Evolutionary conservation across 495 filamentous ascomycete genomes (phyloP), one percentile per base, ranked within the genome.

Genomic region (Thermochaetoides thermophila): DNA sequence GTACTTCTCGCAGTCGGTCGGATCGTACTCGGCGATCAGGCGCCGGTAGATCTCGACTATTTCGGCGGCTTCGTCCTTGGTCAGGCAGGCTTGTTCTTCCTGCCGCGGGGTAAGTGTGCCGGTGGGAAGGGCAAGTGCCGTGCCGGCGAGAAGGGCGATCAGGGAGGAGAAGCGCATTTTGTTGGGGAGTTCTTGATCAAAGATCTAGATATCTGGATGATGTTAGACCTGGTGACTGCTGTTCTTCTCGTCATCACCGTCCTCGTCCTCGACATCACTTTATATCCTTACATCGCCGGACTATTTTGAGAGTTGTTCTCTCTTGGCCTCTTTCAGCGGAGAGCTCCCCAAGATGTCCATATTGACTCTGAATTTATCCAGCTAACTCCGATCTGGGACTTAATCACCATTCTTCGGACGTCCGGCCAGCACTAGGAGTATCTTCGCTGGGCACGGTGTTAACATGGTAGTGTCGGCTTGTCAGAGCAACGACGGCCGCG

Each of bases 1-100:
- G 48, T 56, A 56, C 48, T 54, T 56, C 20, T 43, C 48, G 45
- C 47, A 46, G 32, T 45, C 53, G 5, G 32, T 44, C 29, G 45
- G 43, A 35, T 39, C 34, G 44, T 56, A 53, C 40, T 56, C 52
- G 45, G 50, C 37, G 39, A 56, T 56, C 27, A 53, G 43, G 8
- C 43, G 40, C 31, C 32, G 26, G 35, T 56, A 56, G 35, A 44
- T 36, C 27, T 53, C 46, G 24, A 53, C 52, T 12, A 55, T 42
- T 7, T 50, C 35, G 28, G 39, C 40, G 27, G 39, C 52, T 11
- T 55, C 52, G 26, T 32, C 42, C 23, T 28, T 16, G 11, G 49
- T 49, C 32, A 56, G 38, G 52, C 52, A 53, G 15, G 25, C 34
- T 7, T 22, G 24, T 13, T 42, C 46, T 8, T 34, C 31, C 11